A percentile compares a stretch with the other conserved stretches of the same genome.
Conservation (phyloP, 2,329 filamentous ascomycete species). For the Aspergillus ruber region DNA sequence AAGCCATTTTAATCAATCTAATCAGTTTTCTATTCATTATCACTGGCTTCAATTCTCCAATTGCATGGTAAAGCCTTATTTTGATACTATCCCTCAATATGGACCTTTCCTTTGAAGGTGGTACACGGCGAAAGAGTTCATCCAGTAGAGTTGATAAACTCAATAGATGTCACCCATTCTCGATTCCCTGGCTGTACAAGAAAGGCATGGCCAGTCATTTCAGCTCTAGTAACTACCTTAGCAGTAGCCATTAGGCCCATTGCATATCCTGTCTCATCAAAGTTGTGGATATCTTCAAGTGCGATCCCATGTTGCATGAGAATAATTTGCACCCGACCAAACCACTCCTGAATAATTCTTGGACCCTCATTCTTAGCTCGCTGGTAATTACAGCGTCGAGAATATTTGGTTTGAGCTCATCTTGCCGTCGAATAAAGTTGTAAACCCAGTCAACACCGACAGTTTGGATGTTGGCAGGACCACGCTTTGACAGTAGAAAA, state of each 20-base stretch:
- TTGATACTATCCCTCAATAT: no score
- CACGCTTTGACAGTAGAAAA: constrained; percentile 1
- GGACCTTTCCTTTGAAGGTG: no score
- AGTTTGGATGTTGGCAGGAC: not conserved
- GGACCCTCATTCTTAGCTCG: not conserved
- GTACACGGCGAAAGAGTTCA: no score
- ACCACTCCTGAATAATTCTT: constrained; percentile 4
- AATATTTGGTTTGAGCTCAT: not conserved
- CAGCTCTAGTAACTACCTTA: not conserved
- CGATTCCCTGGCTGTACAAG: not conserved
- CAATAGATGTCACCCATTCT: no score
- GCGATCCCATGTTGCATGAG: constrained; percentile 5
- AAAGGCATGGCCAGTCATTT: not conserved
- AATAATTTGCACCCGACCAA: constrained; percentile 4
- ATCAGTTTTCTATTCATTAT: no score
- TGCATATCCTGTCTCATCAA: not conserved
- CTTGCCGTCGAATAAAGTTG: constrained; percentile 1
- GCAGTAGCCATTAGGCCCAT: not conserved
- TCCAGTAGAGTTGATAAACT: no score
- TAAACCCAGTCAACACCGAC: constrained; percentile 1
- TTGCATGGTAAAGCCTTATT: no score
- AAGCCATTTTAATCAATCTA: no score
- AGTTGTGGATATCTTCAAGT: not conserved
- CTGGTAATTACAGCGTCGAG: constrained; percentile 2
- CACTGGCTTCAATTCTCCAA: no score